phyloP scores from a whole-genome alignment of 1,284 basidiomycete genomes.

The Cryptococcus jaspeensis region DNA sequence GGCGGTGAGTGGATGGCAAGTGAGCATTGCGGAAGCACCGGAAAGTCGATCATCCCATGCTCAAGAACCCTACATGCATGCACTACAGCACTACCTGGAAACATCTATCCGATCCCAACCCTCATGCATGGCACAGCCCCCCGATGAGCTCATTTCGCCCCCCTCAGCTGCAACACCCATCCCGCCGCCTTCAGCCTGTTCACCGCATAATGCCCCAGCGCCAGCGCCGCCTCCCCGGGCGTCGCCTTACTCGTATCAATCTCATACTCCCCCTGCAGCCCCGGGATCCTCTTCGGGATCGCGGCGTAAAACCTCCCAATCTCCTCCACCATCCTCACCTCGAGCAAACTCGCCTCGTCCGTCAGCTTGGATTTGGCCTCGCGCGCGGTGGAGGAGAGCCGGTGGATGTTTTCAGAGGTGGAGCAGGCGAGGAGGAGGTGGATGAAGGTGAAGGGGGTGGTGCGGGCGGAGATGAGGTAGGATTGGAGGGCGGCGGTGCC shows the following conservation, averaged over 20 bases:
- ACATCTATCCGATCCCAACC: no score
- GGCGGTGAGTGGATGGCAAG: no score
- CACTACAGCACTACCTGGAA: no score
- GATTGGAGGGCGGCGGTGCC: slow-evolving; percentile 5
- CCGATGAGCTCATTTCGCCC: background rate
- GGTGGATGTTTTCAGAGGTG: slow-evolving; percentile 20
- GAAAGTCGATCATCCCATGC: no score
- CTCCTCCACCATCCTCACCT: slow-evolving; percentile 39
- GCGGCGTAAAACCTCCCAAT: slow-evolving; percentile 21
- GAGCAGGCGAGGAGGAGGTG: slow-evolving; percentile 29
- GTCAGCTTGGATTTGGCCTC: background rate
- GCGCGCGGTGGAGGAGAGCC: slow-evolving; percentile 6
- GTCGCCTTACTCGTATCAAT: slow-evolving; percentile 28
- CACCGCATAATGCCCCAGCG: slow-evolving; percentile 32
- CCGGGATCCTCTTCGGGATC: slow-evolving; percentile 6
- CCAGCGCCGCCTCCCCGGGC: slow-evolving; percentile 18
- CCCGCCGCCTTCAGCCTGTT: slow-evolving; percentile 27
- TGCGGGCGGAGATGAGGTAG: slow-evolving; percentile 11
- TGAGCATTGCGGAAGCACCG: no score
- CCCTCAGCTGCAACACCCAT: slow-evolving; percentile 23
- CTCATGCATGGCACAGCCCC: background rate
- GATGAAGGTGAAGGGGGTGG: slow-evolving; percentile 22
- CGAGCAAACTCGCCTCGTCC: slow-evolving; percentile 14
- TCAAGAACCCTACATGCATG: no score
- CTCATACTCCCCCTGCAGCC: slow-evolving; percentile 37